These are phyloP conservation scores for Microsporum canis DNA, from an alignment of 2,329 filamentous ascomycete genomes.

Conservation along the genomic window DNA sequence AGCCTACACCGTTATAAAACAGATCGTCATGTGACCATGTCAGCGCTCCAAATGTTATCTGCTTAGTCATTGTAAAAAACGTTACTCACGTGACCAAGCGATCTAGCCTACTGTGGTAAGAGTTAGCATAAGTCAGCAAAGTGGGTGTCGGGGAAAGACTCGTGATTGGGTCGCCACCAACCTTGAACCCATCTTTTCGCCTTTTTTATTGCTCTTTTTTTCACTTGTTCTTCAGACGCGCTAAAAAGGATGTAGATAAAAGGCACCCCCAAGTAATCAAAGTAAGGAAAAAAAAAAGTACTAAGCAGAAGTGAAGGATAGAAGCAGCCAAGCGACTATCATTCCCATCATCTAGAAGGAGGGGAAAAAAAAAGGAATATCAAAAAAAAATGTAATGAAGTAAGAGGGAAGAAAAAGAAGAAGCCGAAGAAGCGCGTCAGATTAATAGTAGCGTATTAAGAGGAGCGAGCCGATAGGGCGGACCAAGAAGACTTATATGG, in stretches of 20 bases:
- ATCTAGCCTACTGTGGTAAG: conserved; percentile 52
- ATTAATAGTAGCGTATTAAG: background rate
- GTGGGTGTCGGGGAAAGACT: background rate
- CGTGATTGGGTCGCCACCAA: conserved; percentile 3
- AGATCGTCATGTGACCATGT: background rate
- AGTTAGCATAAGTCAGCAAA: conserved; percentile 8
- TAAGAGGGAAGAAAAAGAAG: background rate
- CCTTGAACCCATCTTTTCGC: conserved; percentile 12
- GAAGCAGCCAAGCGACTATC: background rate
- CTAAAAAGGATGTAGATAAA: background rate
- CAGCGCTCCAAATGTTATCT: background rate
- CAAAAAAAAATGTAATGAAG: background rate
- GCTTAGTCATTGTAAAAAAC: background rate
- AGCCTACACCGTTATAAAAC: conserved; percentile 45
- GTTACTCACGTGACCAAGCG: conserved; percentile 71
- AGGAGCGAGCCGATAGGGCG: background rate
- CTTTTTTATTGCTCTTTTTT: background rate
- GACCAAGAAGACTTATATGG: background rate
- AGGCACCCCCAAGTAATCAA: background rate
- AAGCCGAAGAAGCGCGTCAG: background rate
- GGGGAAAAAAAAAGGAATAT: background rate
- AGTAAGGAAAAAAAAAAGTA: background rate
- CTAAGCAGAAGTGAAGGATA: background rate
- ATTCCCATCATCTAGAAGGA: background rate
- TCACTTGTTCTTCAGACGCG: background rate